These are phyloP conservation scores for Colletotrichum horii DNA, from an alignment of 2,329 filamentous ascomycete species.

Conservation along the genomic window DNA sequence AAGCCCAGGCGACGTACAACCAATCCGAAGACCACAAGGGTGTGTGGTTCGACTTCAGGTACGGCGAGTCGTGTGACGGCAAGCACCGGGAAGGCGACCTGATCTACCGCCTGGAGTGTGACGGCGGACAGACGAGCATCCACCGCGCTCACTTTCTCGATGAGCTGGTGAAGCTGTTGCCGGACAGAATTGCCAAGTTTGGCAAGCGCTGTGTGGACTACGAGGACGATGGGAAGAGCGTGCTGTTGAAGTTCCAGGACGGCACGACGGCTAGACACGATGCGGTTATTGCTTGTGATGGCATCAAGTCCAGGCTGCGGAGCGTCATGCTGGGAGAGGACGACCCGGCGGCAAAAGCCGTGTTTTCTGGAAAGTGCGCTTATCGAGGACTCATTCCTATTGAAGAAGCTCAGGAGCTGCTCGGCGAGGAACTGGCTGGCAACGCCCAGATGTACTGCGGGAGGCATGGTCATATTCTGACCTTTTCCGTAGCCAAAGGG, in stretches of 20 bases:
- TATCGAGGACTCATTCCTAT: conserved; percentile 56
- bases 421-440: conserved; percentile 43
- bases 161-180: conserved; percentile 42
- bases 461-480: conserved; percentile 59
- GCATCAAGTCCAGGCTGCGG: conserved; percentile 57
- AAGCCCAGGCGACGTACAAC: conserved; percentile 28
- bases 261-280: conserved; percentile 42
- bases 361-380: conserved; percentile 62
- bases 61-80: conserved; percentile 22
- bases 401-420: conserved; percentile 51
- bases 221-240: conserved; percentile 11
- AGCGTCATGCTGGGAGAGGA: conserved; percentile 52
- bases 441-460: conserved; percentile 59
- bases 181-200: conserved; percentile 29
- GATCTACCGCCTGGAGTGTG: not conserved
- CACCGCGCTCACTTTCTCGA: conserved; percentile 31
- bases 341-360: conserved; percentile 39
- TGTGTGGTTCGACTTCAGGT: conserved; percentile 24
- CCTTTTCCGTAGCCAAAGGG: conserved; percentile 62
- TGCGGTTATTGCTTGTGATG: conserved; percentile 61
- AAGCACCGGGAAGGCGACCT: conserved; percentile 1
- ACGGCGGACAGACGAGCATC: conserved; percentile 1
- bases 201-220: conserved; percentile 30
- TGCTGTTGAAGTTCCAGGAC: conserved; percentile 41
- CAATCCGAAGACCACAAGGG: conserved; percentile 14